These are phyloP conservation scores for Cladorrhinum samala DNA, from an alignment of 495 filamentous ascomycete species.

Conservation along the genomic window DNA sequence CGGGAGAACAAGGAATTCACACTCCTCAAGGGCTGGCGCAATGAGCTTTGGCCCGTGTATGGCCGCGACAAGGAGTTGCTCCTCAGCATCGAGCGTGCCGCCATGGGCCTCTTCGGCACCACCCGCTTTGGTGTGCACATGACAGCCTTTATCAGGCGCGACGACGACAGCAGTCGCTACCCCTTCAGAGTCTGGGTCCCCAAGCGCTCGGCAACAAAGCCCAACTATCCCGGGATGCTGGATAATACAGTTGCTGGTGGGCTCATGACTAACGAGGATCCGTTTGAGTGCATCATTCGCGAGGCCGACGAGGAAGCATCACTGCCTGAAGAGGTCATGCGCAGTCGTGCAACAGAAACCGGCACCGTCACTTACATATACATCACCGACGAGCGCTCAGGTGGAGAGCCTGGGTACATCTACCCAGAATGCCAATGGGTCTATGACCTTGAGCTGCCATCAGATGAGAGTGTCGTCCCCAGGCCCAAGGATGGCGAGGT, in stretches of 20 bases:
- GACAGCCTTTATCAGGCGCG: conserved; percentile 59
- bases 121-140: conserved; percentile 88
- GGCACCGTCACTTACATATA: conserved; percentile 85
- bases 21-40: conserved; percentile 74
- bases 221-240: conserved; percentile 79
- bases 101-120: conserved; percentile 74
- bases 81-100: conserved; percentile 73
- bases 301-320: conserved; percentile 87
- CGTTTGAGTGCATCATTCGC: conserved; percentile 73
- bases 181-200: conserved; percentile 82
- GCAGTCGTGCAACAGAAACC: conserved; percentile 45
- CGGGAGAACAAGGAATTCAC: conserved; percentile 58
- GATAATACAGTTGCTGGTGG: conserved; percentile 96
- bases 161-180: conserved; percentile 38
- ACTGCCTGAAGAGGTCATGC: conserved; percentile 65
- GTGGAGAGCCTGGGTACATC: conserved; percentile 78
- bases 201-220: conserved; percentile 64
- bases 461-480: conserved; percentile 51
- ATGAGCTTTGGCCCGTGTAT: conserved; percentile 83
- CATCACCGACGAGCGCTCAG: conserved; percentile 67
- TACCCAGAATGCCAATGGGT: conserved; percentile 91
- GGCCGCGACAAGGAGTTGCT: conserved; percentile 56
- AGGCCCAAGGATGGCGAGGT: conserved; percentile 83
- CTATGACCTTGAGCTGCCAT: conserved; percentile 77
- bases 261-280: conserved; percentile 68